A percentile compares a stretch with the other conserved stretches of the same genome.
phyloP scores from a whole-genome alignment of 805 yeast species.

The Saturnispora hagleri region DNA sequence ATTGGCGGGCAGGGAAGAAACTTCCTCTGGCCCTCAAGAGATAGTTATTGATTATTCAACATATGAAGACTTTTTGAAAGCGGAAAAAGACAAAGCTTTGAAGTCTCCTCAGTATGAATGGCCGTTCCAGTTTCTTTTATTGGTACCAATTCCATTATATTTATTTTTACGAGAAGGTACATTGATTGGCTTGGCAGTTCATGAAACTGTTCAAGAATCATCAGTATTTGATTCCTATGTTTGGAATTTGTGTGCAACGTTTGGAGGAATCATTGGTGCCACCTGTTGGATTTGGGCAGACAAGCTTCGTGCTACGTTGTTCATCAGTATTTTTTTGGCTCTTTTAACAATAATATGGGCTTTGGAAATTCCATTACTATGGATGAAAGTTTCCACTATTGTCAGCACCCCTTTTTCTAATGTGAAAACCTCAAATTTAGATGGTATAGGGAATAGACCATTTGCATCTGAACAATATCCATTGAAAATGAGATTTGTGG shows the following conservation, averaged over 20 bases:
- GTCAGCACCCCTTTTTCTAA: neutral
- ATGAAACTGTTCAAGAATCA: slow-evolving; percentile 67
- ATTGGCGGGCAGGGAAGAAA: slow-evolving; percentile 9
- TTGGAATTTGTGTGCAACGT: slow-evolving; percentile 26
- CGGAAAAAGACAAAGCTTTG: slow-evolving; percentile 24
- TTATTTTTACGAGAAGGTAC: slow-evolving; percentile 47
- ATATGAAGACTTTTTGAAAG: slow-evolving; percentile 19
- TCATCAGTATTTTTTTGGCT: neutral
- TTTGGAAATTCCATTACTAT: slow-evolving; percentile 58
- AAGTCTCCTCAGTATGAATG: slow-evolving; percentile 64
- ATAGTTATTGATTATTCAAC: slow-evolving; percentile 23
- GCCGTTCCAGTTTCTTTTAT: slow-evolving; percentile 60
- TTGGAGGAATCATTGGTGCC: slow-evolving; percentile 24
- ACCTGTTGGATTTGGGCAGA: slow-evolving; percentile 7
- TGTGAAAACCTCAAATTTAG: neutral
- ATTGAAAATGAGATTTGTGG: slow-evolving; percentile 62
- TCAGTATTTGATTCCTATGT: slow-evolving; percentile 32
- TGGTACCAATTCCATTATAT: slow-evolving; percentile 57
- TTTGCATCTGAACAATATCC: slow-evolving; percentile 42
- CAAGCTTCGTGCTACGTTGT: slow-evolving; percentile 2
- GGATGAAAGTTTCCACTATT: slow-evolving; percentile 33
- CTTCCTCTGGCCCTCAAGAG: neutral
- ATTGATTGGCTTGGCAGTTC: slow-evolving; percentile 51
- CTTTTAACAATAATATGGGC: slow-evolving; percentile 20
- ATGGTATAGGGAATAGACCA: slow-evolving; percentile 1